Conservation (phyloP, 2,329 filamentous ascomycete species). For the Didymella arachidicola region DNA sequence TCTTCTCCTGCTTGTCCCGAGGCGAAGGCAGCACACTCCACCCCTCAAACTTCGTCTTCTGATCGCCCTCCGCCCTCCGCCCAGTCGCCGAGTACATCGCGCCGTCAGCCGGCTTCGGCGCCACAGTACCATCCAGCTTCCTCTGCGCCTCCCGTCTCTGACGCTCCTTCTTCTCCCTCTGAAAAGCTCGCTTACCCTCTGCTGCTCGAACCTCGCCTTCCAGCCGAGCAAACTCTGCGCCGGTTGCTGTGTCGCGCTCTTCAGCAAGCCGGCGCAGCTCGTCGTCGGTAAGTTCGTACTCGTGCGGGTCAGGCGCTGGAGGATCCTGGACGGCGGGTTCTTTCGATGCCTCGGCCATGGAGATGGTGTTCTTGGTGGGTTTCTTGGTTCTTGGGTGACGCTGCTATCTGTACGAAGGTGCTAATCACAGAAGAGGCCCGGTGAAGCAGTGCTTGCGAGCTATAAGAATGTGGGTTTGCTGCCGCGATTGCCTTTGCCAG, state of each 20-base stretch:
- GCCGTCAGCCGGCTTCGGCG: neutral
- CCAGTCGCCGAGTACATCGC: neutral
- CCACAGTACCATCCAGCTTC: neutral
- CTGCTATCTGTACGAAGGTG: too few species aligned
- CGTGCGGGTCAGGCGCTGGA: too few species aligned
- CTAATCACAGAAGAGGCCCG: too few species aligned
- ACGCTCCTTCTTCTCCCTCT: neutral
- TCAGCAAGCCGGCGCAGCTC: neutral
- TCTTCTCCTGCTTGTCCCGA: neutral
- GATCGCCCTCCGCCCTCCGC: neutral
- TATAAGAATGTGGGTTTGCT: too few species aligned
- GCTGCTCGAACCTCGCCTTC: neutral
- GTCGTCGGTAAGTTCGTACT: neutral
- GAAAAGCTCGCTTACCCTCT: neutral
- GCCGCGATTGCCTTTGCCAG: too few species aligned
- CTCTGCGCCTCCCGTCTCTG: neutral
- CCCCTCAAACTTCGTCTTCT: neutral
- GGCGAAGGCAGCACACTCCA: neutral
- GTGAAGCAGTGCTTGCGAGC: too few species aligned
- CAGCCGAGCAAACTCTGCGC: neutral
- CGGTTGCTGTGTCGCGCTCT: neutral
- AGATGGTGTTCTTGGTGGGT: too few species aligned
- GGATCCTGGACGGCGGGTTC: too few species aligned
- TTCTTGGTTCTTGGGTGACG: too few species aligned
- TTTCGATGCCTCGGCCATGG: too few species aligned